Conservation (phyloP, 2,329 filamentous ascomycete genomes). For the Stagonosporopsis vannaccii region DNA sequence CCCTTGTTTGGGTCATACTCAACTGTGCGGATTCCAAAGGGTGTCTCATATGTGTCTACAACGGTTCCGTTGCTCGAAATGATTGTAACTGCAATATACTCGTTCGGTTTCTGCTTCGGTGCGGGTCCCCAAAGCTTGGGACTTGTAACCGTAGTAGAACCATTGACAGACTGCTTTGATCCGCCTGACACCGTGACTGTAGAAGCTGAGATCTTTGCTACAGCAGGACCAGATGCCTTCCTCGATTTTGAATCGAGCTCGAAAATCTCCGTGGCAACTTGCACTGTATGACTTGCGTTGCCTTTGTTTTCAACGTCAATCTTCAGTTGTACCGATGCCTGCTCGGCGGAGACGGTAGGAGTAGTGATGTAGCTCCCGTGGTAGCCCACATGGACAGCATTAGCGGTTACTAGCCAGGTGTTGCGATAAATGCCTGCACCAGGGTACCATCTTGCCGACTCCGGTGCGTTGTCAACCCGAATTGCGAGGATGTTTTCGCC, state of each 20-base stretch:
- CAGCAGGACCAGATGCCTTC: conserved; percentile 24
- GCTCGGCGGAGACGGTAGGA: conserved; percentile 53
- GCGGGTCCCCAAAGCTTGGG: conserved; percentile 60
- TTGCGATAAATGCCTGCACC: conserved; percentile 63
- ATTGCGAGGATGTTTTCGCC: conserved; percentile 58
- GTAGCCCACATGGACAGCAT: conserved; percentile 56
- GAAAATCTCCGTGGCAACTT: conserved; percentile 54
- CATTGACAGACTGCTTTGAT: conserved; percentile 45
- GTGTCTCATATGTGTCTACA: conserved; percentile 58
- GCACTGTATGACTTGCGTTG: conserved; percentile 42
- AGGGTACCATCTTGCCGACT: conserved; percentile 63
- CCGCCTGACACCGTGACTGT: conserved; percentile 43
- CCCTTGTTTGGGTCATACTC: conserved; percentile 53
- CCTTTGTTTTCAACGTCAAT: conserved; percentile 59
- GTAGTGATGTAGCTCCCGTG: conserved; percentile 60
- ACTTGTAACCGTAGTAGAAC: conserved; percentile 47
- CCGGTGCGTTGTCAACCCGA: conserved; percentile 58
- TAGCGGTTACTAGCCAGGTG: conserved; percentile 61
- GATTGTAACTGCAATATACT: conserved; percentile 58
- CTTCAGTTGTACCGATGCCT: conserved; percentile 55
- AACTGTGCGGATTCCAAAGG: conserved; percentile 59
- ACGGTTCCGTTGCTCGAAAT: conserved; percentile 22
- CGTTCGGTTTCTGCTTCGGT: conserved; percentile 56
- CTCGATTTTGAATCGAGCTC: conserved; percentile 45
- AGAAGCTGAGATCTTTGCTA: conserved; percentile 47